Percentiles rank a stretch among this genome's conserved stretches.
These are phyloP conservation scores for Tetraselmis striata DNA, from an alignment of 139 green algal genomes.

Conservation along the genomic window DNA sequence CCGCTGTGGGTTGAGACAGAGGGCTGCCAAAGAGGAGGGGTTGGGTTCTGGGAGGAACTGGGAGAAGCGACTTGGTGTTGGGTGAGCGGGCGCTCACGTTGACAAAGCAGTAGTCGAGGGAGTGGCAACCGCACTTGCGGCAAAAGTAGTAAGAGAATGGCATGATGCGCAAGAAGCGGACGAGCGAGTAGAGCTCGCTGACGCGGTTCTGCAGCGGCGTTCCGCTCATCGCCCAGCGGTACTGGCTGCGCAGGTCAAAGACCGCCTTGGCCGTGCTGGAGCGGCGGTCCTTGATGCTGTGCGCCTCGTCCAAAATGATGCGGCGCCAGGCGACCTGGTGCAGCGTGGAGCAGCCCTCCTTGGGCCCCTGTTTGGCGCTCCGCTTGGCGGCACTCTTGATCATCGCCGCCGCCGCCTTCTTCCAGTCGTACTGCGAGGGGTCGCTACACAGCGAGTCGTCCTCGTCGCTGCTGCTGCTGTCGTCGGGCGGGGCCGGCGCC, in stretches of 20 bases:
- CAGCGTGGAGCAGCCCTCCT: constrained; percentile 21
- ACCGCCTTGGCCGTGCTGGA: constrained; percentile 76
- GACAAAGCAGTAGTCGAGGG: constrained; percentile 64
- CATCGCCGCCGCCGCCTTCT: constrained; percentile 30
- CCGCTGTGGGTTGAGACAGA: no score
- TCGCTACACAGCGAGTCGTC: no score
- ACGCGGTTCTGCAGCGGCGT: constrained; percentile 83
- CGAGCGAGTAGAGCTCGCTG: constrained; percentile 85
- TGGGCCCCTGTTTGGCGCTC: background rate
- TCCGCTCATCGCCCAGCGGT: constrained; percentile 75
- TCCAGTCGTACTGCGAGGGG: constrained; percentile 1
- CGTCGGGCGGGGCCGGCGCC: background rate
- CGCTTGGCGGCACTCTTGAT: constrained; percentile 12
- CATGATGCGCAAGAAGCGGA: constrained; percentile 79
- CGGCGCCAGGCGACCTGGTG: constrained; percentile 66
- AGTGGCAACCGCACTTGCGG: constrained; percentile 61
- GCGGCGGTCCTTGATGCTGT: constrained; percentile 83
- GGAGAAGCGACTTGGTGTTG: no score
- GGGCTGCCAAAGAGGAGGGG: no score
- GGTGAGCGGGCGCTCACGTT: no score
- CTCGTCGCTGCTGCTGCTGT: background rate
- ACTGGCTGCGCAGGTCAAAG: constrained; percentile 64
- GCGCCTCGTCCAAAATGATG: constrained; percentile 83
- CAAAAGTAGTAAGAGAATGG: constrained; percentile 94
- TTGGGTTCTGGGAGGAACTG: no score